Conservation (phyloP, 352 stramenopile genomes). For the Phytophthora quininea region DNA sequence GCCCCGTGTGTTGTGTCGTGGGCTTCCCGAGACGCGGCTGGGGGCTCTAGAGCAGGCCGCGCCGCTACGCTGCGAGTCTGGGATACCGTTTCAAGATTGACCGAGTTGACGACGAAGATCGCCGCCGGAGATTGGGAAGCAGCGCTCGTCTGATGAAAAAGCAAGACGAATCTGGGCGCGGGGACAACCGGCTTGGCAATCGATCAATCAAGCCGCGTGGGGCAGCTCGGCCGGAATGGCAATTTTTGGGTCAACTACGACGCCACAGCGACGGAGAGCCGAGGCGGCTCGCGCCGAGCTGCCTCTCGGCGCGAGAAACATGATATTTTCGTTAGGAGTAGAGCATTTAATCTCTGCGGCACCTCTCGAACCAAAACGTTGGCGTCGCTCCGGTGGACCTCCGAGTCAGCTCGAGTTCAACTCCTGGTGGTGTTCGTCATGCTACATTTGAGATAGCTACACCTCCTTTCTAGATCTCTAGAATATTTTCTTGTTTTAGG, state of each 20-base stretch:
- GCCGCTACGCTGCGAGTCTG: neutral
- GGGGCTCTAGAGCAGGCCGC: neutral
- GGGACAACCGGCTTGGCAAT: no score
- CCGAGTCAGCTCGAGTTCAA: no score
- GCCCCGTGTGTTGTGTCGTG: neutral
- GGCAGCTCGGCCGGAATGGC: neutral
- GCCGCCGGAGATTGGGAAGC: neutral
- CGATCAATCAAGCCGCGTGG: neutral
- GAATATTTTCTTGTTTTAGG: neutral
- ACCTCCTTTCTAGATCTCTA: neutral
- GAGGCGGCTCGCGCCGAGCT: neutral
- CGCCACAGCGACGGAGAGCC: neutral
- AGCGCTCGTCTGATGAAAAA: neutral
- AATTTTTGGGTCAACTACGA: slow-evolving; percentile 3
- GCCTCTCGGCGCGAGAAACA: no score
- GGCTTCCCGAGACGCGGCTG: neutral
- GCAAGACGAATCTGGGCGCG: neutral
- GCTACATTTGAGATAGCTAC: no score
- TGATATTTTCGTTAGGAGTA: neutral
- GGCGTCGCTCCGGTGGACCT: no score
- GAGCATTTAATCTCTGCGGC: no score
- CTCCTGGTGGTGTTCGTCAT: no score
- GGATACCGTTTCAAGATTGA: slow-evolving; percentile 2
- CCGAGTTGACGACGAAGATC: neutral
- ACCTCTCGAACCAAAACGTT: no score